Percentiles rank a stretch among this genome's conserved stretches.
Evolutionary conservation across 75 land plant species (phyloP).

Genomic region (Adiantum capillusveneris): DNA sequence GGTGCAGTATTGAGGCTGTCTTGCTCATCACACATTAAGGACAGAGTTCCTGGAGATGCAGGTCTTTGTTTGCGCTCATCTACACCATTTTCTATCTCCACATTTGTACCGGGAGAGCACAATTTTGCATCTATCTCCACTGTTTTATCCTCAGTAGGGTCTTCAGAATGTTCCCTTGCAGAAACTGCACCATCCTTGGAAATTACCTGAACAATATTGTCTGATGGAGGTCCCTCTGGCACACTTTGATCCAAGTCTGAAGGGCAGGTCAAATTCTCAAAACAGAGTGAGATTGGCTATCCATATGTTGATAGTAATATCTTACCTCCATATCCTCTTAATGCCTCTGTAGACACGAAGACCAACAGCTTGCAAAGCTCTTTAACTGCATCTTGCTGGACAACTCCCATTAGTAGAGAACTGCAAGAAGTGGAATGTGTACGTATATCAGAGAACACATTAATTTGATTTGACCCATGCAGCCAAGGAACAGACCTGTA

Average conservation of each 20-base stretch:
- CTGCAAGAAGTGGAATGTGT: slow-evolving; percentile 9
- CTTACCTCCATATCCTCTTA: slow-evolving; percentile 16
- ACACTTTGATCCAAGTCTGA: slow-evolving; percentile 2
- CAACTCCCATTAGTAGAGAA: slow-evolving; percentile 34
- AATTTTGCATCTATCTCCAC: background rate
- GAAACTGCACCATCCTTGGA: background rate
- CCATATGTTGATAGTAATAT: background rate
- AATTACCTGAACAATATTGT: background rate
- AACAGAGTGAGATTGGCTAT: background rate
- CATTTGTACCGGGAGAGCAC: slow-evolving; percentile 5
- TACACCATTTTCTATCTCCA: slow-evolving; percentile 6
- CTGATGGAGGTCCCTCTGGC: background rate
- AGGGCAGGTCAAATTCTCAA: background rate
- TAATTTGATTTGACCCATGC: background rate
- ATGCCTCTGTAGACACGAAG: slow-evolving; percentile 34
- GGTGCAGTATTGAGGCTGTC: slow-evolving; percentile 38
- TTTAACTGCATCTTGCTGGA: slow-evolving; percentile 30
- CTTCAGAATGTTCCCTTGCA: slow-evolving; percentile 3
- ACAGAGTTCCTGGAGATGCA: slow-evolving; percentile 44
- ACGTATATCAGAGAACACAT: background rate
- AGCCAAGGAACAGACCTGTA: background rate
- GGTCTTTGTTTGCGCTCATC: slow-evolving; percentile 17
- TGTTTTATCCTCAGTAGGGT: background rate
- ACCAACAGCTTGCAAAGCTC: slow-evolving; percentile 38
- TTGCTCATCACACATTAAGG: slow-evolving; percentile 49